phyloP scores from a whole-genome alignment of 441 rosid genomes.

The Iberis amara region DNA sequence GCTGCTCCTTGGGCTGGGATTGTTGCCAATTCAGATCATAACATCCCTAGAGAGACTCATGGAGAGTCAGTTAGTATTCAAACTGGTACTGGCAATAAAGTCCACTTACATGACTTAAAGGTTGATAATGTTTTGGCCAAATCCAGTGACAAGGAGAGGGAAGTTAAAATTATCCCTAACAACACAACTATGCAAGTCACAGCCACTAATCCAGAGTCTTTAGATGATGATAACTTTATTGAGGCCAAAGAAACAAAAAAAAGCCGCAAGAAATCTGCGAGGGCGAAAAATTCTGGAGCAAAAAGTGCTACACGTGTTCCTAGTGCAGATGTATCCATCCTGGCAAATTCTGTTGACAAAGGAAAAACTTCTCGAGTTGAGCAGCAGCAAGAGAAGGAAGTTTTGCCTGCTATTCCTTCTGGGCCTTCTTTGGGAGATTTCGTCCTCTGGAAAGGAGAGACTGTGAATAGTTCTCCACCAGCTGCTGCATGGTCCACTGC shows the following conservation, averaged over 20 bases:
- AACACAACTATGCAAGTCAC: conserved; percentile 32
- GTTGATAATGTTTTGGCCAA: conserved; percentile 60
- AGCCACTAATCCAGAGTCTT: conserved; percentile 31
- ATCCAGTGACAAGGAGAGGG: conserved; percentile 46
- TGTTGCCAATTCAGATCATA: conserved; percentile 51
- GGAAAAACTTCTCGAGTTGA: conserved; percentile 52
- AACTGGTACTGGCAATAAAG: conserved; percentile 45
- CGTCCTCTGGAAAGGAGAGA: conserved; percentile 82
- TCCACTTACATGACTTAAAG: conserved; percentile 64
- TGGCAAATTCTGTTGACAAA: conserved; percentile 67
- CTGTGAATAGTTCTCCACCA: conserved; percentile 42
- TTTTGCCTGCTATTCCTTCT: conserved; percentile 70
- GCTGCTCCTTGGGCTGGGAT: conserved; percentile 79
- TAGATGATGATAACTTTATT: conserved; percentile 69
- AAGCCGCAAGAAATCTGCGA: conserved; percentile 84
- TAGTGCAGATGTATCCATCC: conserved; percentile 43
- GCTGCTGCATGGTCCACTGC: conserved; percentile 87
- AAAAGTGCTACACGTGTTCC: conserved; percentile 43
- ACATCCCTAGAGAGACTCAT: conserved; percentile 40
- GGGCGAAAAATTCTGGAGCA: conserved; percentile 60
- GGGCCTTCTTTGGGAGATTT: conserved; percentile 97
- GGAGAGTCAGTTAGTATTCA: conserved; percentile 38
- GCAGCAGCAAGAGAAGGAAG: conserved; percentile 67
- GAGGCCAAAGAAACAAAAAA: conserved; percentile 87
- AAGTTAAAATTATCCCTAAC: conserved; percentile 31